These are phyloP conservation scores for Acephala macrosclerotiorum DNA, from an alignment of 2,329 filamentous ascomycete genomes.

Conservation along the genomic window DNA sequence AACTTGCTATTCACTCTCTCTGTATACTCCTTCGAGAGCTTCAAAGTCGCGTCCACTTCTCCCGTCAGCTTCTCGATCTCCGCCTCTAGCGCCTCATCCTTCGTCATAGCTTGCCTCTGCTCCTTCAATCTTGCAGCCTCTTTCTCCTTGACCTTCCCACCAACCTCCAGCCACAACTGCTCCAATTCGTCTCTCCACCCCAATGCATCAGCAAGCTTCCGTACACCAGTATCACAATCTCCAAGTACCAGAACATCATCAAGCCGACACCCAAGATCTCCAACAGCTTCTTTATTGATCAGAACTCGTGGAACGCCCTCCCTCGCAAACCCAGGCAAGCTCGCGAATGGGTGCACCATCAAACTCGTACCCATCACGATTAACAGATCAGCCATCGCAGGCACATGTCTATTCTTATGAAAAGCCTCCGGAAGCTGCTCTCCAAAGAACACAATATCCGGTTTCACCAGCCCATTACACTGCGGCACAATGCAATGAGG, in stretches of 20 bases:
- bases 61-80: conserved; percentile 47
- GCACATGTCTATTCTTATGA: conserved; percentile 62
- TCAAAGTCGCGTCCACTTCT: conserved; percentile 45
- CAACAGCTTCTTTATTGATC: conserved; percentile 87
- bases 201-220: conserved; percentile 77
- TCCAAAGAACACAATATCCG: conserved; percentile 86
- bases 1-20: conserved; percentile 38
- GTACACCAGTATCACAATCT: conserved; percentile 83
- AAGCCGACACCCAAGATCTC: conserved; percentile 74
- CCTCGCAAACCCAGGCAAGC: conserved; percentile 70
- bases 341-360: conserved; percentile 87
- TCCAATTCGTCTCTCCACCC: conserved; percentile 91
- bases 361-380: conserved; percentile 92
- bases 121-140: conserved; percentile 32
- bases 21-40: conserved; percentile 42
- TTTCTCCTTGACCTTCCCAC: conserved; percentile 62
- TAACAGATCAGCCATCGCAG: conserved; percentile 73
- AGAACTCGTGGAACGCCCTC: conserved; percentile 77
- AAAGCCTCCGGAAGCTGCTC: conserved; percentile 74
- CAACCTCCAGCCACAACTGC: conserved; percentile 72
- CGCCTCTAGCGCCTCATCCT: conserved; percentile 56
- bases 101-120: conserved; percentile 38
- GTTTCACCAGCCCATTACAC: conserved; percentile 80
- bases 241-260: conserved; percentile 89
- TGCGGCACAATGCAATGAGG: conserved; percentile 67